Evolutionary conservation across 139 green algal genomes (phyloP).

Genomic region (Picochlorum sp.): DNA sequence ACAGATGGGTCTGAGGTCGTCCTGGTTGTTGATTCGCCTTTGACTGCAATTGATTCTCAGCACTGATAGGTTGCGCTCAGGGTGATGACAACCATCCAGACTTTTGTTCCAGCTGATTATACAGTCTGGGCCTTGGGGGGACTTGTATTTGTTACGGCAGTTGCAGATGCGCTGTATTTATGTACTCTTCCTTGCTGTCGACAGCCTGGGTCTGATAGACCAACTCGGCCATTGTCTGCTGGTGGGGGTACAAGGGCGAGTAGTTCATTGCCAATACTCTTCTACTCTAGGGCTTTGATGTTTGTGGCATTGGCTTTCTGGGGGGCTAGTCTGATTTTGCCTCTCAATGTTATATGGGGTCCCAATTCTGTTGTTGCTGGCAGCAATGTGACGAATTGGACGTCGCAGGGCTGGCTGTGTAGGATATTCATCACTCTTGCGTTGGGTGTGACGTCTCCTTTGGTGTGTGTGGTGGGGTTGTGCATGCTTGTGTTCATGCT

Average conservation of each 20-base stretch:
- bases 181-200: neutral
- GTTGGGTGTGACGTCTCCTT: slow-evolving; percentile 20
- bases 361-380: slow-evolving; percentile 16
- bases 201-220: neutral
- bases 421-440: slow-evolving; percentile 21
- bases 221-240: too few relatives aligned
- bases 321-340: slow-evolving; percentile 15
- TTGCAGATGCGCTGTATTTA: neutral
- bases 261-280: neutral
- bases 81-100: neutral
- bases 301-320: neutral
- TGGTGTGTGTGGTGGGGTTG: slow-evolving; percentile 7
- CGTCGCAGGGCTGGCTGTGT: slow-evolving; percentile 22
- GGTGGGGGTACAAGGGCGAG: neutral
- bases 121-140: neutral
- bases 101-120: slow-evolving; percentile 5
- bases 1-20: too few relatives aligned
- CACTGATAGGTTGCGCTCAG: too few relatives aligned
- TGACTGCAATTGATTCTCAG: too few relatives aligned
- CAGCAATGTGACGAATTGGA: slow-evolving; percentile 14
- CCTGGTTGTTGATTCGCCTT: too few relatives aligned
- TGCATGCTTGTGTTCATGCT: neutral
- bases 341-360: slow-evolving; percentile 24
- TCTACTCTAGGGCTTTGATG: neutral
- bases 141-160: neutral